A percentile compares a stretch with the other conserved stretches of the same genome.
Conservation (phyloP, 1,139 yeast genomes). For the Debaryomyces nepalensis region DNA sequence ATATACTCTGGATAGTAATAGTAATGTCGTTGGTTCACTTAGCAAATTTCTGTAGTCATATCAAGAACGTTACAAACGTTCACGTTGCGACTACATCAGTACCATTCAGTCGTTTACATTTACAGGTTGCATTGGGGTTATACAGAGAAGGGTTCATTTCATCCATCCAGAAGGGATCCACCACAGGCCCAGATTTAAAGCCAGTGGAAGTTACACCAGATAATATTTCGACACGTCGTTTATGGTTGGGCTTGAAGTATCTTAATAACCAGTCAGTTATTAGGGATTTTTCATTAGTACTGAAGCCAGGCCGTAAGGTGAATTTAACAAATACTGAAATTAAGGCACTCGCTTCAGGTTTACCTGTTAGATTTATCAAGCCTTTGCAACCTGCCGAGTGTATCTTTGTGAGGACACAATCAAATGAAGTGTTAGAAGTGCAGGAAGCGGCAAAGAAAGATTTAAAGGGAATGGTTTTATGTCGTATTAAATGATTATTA, state of each 20-base stretch:
- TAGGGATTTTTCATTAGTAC: slow-evolving; percentile 69
- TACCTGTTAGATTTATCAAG: slow-evolving; percentile 70
- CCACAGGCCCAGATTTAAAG: slow-evolving; percentile 78
- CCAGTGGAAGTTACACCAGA: slow-evolving; percentile 86
- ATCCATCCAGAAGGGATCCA: slow-evolving; percentile 85
- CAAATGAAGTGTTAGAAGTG: slow-evolving; percentile 64
- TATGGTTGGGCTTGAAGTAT: slow-evolving; percentile 92
- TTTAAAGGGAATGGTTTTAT: slow-evolving; percentile 76
- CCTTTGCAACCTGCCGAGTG: slow-evolving; percentile 93
- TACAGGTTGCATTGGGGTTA: slow-evolving; percentile 81
- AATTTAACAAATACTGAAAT: slow-evolving; percentile 66
- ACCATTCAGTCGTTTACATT: slow-evolving; percentile 82
- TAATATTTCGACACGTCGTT: slow-evolving; percentile 81
- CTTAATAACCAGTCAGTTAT: slow-evolving; percentile 81
- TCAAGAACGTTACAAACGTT: slow-evolving; percentile 85
- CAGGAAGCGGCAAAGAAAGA: slow-evolving; percentile 85
- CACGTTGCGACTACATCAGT: slow-evolving; percentile 75
- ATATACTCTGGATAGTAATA: neutral
- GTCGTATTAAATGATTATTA: slow-evolving; percentile 63
- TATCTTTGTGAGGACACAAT: slow-evolving; percentile 63
- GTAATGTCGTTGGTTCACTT: slow-evolving; percentile 82
- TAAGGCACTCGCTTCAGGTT: slow-evolving; percentile 75
- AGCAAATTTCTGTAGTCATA: slow-evolving; percentile 85
- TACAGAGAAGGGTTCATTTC: slow-evolving; percentile 91
- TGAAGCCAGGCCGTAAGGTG: slow-evolving; percentile 84